These are phyloP conservation scores for Phytophthora nicotianae DNA, from an alignment of 352 stramenopile genomes.

Conservation along the genomic window DNA sequence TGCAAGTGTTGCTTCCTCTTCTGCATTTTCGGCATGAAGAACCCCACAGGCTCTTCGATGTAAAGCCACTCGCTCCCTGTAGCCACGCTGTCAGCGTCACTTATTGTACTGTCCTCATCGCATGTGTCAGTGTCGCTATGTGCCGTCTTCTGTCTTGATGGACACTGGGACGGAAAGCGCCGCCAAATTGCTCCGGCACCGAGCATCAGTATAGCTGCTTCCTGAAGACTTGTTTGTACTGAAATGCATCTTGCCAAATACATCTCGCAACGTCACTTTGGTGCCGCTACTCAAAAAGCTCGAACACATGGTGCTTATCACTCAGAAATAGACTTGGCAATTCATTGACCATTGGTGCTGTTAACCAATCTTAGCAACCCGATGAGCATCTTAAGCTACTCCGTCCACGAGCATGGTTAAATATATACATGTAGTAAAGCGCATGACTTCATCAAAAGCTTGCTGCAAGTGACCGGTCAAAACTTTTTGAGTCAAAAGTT, in stretches of 20 bases:
- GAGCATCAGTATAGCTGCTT: slow-evolving; percentile 14
- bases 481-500: neutral
- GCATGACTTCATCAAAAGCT: too few species aligned
- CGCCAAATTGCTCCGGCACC: slow-evolving; percentile 12
- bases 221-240: slow-evolving; percentile 11
- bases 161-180: slow-evolving; percentile 5
- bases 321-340: slow-evolving; percentile 20
- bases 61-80: slow-evolving; percentile 58
- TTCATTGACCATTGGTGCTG: neutral
- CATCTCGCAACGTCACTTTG: slow-evolving; percentile 5
- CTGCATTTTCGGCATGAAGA: slow-evolving; percentile 52
- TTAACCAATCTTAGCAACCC: neutral
- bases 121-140: slow-evolving; percentile 22
- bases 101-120: slow-evolving; percentile 25
- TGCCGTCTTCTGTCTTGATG: slow-evolving; percentile 13
- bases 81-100: slow-evolving; percentile 14
- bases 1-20: slow-evolving; percentile 49
- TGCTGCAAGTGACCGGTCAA: too few species aligned
- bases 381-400: too few species aligned
- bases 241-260: slow-evolving; percentile 25
- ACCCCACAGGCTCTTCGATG: slow-evolving; percentile 58
- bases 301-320: slow-evolving; percentile 4
- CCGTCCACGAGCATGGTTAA: neutral
- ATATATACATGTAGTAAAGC: neutral
- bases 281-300: slow-evolving; percentile 1